A percentile compares a stretch with the other conserved stretches of the same genome.
These are phyloP conservation scores for Raddia distichophylla DNA, from an alignment of 176 grass and related monocot genomes.

Conservation along the genomic window DNA sequence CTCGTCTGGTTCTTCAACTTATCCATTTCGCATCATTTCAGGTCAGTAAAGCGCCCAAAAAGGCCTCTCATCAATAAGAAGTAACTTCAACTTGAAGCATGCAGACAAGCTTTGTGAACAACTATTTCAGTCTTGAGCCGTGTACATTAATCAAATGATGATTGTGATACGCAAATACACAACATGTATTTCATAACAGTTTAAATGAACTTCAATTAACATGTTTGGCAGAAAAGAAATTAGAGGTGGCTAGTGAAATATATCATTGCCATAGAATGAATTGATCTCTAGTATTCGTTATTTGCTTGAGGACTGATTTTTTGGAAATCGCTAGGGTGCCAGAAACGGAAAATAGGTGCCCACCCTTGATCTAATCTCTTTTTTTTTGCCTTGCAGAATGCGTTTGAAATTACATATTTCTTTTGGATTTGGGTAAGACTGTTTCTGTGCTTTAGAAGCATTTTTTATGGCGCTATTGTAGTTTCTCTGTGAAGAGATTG, in stretches of 20 bases:
- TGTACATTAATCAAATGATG: neutral
- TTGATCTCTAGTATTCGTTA: neutral
- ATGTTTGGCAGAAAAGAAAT: conserved; percentile 1
- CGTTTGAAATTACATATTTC: conserved; percentile 83
- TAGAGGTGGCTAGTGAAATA: conserved; percentile 11
- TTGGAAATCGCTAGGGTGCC: neutral
- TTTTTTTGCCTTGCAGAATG: conserved; percentile 64
- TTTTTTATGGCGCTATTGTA: conserved; percentile 20
- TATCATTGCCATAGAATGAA: neutral
- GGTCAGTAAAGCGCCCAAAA: conserved; percentile 44
- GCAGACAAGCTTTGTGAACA: neutral
- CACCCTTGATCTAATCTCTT: conserved; percentile 29
- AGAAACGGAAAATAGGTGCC: neutral
- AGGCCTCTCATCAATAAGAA: neutral
- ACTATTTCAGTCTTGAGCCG: neutral
- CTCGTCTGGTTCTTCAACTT: conserved; percentile 72
- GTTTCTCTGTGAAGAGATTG: neutral
- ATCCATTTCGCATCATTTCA: conserved; percentile 87
- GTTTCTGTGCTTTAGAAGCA: neutral
- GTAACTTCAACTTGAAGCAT: conserved; percentile 30
- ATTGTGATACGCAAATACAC: neutral
- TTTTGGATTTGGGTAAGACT: conserved; percentile 86
- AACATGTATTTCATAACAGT: neutral
- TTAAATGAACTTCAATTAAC: conserved; percentile 5
- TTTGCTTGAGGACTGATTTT: neutral